Evolutionary conservation across 2,329 filamentous ascomycete genomes (phyloP), one percentile per base, ranked within the genome.

Genomic region (Botrytis hyacinthi): DNA sequence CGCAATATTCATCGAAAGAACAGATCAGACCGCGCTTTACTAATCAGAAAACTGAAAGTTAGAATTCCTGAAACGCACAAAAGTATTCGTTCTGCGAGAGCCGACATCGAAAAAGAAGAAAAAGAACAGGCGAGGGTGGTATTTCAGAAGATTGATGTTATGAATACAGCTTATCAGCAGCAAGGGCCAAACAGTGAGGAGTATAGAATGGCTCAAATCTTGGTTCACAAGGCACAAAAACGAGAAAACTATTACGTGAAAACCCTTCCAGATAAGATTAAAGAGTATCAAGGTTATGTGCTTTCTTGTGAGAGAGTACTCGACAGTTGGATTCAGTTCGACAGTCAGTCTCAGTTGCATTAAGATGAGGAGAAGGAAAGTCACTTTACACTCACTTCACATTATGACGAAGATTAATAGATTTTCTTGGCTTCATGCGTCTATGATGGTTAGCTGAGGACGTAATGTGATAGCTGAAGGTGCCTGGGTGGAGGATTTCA

Each of bases 51-150:
- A 6, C 12, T 51, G 7, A n/a, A n/a, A 14, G 5, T n/a, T 5
- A 51, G 1, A 4, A 51, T 51, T 51, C 4, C 26, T n/a, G 9
- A n/a, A 51, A 5, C n/a, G 12, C 14, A 6, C 0, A 51, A 1
- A 5, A 9, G 14, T 16, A 22, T 51, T 26, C 4, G 2, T 6
- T 1, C 10, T 6, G 48, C 26, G 26, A 4, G 9, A n/a, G 22
- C 0, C 1, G 3, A 51, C 1, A n/a, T 14, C 48, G 4, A 1
- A 10, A 1, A n/a, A 12, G 2, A 14, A 26, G 26, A 5, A 12
- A 0, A 14, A 51, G n/a, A 0, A 51, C 26, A 51, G 48, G 14
- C n/a, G 5, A 12, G 0, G 10, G 10, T 14, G 48, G 0, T 37
- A 37, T 37, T 8, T 37, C 6, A 9, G 6, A 37, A 1, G 35